Conservation (phyloP, 2,329 filamentous ascomycete genomes). For the Bipolaris gigantea region DNA sequence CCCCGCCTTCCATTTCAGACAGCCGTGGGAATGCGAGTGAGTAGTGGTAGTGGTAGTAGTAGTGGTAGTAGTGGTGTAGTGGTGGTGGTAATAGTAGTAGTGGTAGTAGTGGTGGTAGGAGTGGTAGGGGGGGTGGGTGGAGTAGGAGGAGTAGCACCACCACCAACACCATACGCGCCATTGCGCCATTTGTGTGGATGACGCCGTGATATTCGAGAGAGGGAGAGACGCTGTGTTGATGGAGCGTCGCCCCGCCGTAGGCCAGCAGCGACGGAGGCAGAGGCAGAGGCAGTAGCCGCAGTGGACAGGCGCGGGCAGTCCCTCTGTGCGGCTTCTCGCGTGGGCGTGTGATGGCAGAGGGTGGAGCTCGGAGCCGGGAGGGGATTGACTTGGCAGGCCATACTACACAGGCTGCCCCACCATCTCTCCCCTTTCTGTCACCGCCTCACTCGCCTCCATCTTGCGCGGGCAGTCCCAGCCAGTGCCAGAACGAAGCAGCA, state of each 20-base stretch:
- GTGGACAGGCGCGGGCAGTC: background rate
- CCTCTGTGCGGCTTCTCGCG: background rate
- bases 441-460: conserved; percentile 15
- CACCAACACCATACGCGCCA: conserved; percentile 9
- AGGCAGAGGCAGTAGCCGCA: too few relatives aligned
- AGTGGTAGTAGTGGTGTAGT: too few relatives aligned
- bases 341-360: background rate
- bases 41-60: too few relatives aligned
- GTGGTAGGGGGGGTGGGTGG: too few relatives aligned
- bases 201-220: background rate
- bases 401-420: conserved; percentile 15
- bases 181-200: background rate
- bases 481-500: conserved; percentile 5
- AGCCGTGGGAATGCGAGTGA: too few relatives aligned
- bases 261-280: background rate
- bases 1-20: conserved; percentile 10
- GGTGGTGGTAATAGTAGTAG: too few relatives aligned
- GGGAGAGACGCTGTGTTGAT: too few relatives aligned
- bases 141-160: conserved; percentile 7
- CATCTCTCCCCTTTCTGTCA: conserved; percentile 18
- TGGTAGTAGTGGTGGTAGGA: too few relatives aligned
- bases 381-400: conserved; percentile 10
- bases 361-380: background rate
- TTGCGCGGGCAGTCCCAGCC: conserved; percentile 8
- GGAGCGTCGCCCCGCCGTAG: background rate